Percentiles rank a stretch among this genome's conserved stretches.
Evolutionary conservation across 768 basidiomycete species (phyloP).

Genomic region (Crucibulum laeve): DNA sequence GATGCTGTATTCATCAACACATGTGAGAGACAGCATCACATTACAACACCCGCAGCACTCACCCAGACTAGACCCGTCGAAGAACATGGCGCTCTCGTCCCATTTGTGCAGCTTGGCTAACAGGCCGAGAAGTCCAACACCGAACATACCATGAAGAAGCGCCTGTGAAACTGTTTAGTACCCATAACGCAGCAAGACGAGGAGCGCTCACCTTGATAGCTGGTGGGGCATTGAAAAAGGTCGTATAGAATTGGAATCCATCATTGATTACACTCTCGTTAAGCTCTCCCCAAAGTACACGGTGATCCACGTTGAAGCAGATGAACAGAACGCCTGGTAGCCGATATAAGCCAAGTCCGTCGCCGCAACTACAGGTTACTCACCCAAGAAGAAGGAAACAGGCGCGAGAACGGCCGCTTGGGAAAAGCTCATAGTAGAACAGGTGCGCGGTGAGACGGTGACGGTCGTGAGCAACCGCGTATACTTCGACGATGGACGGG

Average conservation of each 20-base stretch:
- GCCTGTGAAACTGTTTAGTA: constrained; percentile 44
- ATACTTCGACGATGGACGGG: too few relatives aligned
- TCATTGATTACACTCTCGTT: constrained; percentile 66
- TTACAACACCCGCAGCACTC: constrained; percentile 17
- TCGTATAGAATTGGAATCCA: constrained; percentile 86
- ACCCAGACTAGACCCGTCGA: constrained; percentile 90
- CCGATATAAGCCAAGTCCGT: constrained; percentile 1
- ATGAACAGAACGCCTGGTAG: constrained; percentile 72
- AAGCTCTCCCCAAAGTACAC: constrained; percentile 67
- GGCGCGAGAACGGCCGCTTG: constrained; percentile 86
- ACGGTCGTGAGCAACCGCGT: neutral
- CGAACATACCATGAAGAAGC: constrained; percentile 81
- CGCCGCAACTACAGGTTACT: constrained; percentile 18
- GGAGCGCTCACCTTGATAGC: constrained; percentile 75
- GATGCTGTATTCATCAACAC: constrained; percentile 39
- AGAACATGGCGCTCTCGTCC: constrained; percentile 93
- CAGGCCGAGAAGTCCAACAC: constrained; percentile 70
- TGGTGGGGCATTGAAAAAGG: constrained; percentile 89
- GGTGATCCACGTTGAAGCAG: constrained; percentile 85
- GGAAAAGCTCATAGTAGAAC: constrained; percentile 72
- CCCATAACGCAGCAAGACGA: neutral
- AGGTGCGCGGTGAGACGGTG: neutral
- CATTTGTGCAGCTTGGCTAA: constrained; percentile 79
- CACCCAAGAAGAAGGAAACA: constrained; percentile 87
- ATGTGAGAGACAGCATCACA: neutral